Evolutionary conservation across 805 yeast genomes (phyloP), one percentile per base, ranked within the genome.

Genomic region (Barnettozyma vustinii): DNA sequence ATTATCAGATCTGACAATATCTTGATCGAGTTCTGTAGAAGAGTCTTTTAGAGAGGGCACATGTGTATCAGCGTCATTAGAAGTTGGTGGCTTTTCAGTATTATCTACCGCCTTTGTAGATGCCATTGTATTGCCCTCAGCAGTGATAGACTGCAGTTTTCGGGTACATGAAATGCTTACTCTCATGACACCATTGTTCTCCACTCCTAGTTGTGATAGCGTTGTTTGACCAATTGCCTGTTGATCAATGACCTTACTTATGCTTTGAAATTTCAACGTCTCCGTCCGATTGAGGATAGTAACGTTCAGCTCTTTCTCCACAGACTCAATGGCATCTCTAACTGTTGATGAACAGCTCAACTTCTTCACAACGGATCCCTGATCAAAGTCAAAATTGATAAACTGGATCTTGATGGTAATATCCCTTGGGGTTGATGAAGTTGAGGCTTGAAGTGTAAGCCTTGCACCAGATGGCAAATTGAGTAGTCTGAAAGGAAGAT

Each of bases 381-480:
- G 58, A 9, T 51, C 43, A 16, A 62, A 61, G 2, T 57, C 50
- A 1, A 60, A 57, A 40, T 60, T 59, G 43, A 59, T 52, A 43
- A 61, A 56, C 41, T 62, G 68, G 37, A 70, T 51, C 49, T 69
- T 64, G 32, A 71, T 49, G 23, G 61, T 68, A 15, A 68, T 52
- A 12, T 49, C 50, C 2, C 53, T 45, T 2, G 52, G 40, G 10
- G 41, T 42, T 18, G 39, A 33, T 7, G 42, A 2, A 9, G 45
- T 37, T 1, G 54, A 41, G 13, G 46, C 44, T 33, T 55, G 52
- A 40, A 75, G 52, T 8, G 61, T 60, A 33, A 77, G 48, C 41
- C 72, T 76, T 16, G 69, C 71, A 12, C 80, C 80, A 6, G 67
- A 60, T 2, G 79, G 75, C 18, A 77, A 52, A 45, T 71, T 70